Evolutionary conservation across 2,329 filamentous ascomycete genomes (phyloP), one percentile per base, ranked within the genome.

Genomic region (Drechslera avenae): DNA sequence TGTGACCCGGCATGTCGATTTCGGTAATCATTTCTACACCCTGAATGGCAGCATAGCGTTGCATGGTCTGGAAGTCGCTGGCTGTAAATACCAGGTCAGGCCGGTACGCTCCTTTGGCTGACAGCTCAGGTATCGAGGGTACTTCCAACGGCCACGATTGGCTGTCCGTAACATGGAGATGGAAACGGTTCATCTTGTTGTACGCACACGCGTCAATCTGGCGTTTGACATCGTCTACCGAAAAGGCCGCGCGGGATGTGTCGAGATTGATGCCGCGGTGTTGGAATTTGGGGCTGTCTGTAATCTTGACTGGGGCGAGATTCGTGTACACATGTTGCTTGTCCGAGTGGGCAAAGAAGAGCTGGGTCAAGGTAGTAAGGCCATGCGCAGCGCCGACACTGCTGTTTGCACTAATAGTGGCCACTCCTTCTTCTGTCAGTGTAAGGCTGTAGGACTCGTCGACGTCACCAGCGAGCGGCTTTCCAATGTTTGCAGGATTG

Each of bases 121-220:
- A 81, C 2, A 96, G 78, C 51, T 87, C 82, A 3, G 91, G 88
- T 55, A 96, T 74, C 2, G 87, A 74, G 1, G 89, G 88, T 41
- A 96, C 86, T 60, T 91, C 89, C 18, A 96, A 78, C 0, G 91
- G 91, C 88, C 90, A 95, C 3, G 89, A 89, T 73, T 95, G 90
- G 13, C 87, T 86, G 72, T 95, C 90, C 4, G 89, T 94, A 50
- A 87, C 81, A 76, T 95, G 90, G 46, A 93, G 78, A 73, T 94
- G 90, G 48, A 95, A 80, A 5, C 86, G 81, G 75, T 94, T 94
- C 79, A 94, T 82, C 77, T 95, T 94, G 77, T 86, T 90, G 82
- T 85, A 91, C 1, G 88, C 78, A 58, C 89, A 75, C 33, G 85
- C 88, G 66, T 95, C 89, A 58, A 96, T 89, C 45, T 86, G 90